A percentile compares a stretch with the other conserved stretches of the same genome.
These are phyloP conservation scores for Phytophthora sojae DNA, from an alignment of 352 stramenopile genomes.

Conservation along the genomic window DNA sequence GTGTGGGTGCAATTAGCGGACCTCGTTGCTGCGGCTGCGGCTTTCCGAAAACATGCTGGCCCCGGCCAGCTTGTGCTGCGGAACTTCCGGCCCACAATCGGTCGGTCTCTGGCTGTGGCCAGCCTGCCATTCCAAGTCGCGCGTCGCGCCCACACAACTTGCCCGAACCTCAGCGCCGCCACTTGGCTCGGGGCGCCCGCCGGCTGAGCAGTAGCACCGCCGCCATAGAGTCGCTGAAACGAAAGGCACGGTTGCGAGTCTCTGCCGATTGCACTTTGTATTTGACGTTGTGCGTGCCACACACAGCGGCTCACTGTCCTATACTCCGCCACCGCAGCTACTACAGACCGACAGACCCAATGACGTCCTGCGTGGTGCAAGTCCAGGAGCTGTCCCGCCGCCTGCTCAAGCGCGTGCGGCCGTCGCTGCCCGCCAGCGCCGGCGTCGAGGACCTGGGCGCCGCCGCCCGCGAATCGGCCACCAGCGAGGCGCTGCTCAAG, in stretches of 20 bases:
- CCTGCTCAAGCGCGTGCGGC: constrained; percentile 55
- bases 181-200: constrained; percentile 19
- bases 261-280: constrained; percentile 37
- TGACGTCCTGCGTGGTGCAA: constrained; percentile 63
- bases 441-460: constrained; percentile 27
- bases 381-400: constrained; percentile 45
- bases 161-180: constrained; percentile 32
- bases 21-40: constrained; percentile 4
- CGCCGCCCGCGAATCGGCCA: constrained; percentile 29
- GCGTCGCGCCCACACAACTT: constrained; percentile 35
- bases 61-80: constrained; percentile 11
- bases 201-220: constrained; percentile 30
- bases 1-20: constrained; percentile 12
- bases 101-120: constrained; percentile 30
- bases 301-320: constrained; percentile 8
- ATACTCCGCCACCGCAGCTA: neutral
- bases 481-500: constrained; percentile 62
- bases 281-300: constrained; percentile 30
- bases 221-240: constrained; percentile 26
- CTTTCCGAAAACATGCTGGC: constrained; percentile 37
- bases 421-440: constrained; percentile 32
- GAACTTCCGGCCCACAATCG: constrained; percentile 21
- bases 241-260: constrained; percentile 2
- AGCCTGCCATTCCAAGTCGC: constrained; percentile 42
- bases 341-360: neutral